Conservation (phyloP, 2,329 filamentous ascomycete species). For the Calonectria crousiana region DNA sequence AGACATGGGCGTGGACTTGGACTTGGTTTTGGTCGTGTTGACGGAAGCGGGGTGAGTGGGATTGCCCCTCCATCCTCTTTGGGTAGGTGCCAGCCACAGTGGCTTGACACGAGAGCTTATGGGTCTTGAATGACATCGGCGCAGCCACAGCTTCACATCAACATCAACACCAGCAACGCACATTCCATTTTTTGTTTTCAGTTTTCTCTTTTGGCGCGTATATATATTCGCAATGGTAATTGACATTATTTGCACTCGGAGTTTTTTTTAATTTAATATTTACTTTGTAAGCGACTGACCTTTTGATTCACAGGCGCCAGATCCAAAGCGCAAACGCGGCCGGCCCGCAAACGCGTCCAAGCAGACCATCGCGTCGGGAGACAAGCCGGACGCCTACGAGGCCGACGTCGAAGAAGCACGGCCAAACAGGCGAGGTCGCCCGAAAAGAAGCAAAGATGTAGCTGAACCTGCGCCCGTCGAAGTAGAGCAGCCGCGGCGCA, state of each 20-base stretch:
- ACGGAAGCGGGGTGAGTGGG: not conserved
- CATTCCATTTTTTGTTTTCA: not conserved
- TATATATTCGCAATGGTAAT: conserved; percentile 18
- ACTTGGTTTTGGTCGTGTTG: not conserved
- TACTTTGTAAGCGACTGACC: not conserved
- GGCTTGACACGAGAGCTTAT: conserved; percentile 16
- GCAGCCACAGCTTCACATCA: conserved; percentile 13
- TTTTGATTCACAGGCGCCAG: conserved; percentile 37
- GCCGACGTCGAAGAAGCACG: conserved; percentile 43
- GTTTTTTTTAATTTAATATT: too few species aligned
- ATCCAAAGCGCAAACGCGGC: conserved; percentile 58
- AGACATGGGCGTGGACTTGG: not conserved
- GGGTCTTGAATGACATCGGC: conserved; percentile 11
- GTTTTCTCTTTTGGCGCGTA: not conserved
- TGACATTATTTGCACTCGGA: not conserved
- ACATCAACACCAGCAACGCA: conserved; percentile 14
- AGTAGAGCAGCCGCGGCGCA: conserved; percentile 33
- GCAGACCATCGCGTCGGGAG: conserved; percentile 44
- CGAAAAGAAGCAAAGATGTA: conserved; percentile 26
- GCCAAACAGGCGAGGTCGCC: conserved; percentile 37
- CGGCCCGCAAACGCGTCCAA: conserved; percentile 57
- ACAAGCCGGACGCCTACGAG: conserved; percentile 38
- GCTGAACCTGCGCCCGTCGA: conserved; percentile 19
- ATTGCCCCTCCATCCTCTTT: conserved; percentile 19
- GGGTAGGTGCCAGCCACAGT: conserved; percentile 23